Base-by-base conservation (phyloP, 2,329 filamentous ascomycete species). In the Graphilbum fragrans region DNA sequence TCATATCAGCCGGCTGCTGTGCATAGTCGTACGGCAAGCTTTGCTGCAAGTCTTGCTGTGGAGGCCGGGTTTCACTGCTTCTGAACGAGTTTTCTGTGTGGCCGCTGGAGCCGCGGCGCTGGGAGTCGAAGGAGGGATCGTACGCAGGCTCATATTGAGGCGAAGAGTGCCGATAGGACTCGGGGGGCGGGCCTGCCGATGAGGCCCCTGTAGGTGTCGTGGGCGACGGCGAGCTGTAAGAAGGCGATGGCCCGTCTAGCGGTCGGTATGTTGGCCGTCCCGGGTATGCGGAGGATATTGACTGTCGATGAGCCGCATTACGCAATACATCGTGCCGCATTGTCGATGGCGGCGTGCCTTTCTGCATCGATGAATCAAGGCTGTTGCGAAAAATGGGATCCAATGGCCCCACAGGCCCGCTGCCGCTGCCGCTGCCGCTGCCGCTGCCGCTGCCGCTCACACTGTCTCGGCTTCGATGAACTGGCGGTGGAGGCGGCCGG, bases 321-420 rank as follows among this genome's bases (percentile, higher is more conserved):
- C 68, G 65, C 46, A 77, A 53, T 11, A 77, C 72, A 42, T 77
- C 73, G 35, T 75, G 71, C 42, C 72, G 65, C 70, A 78, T 77
- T 2, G 62, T 62, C 2, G 60, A 61, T 2, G 60, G 55, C 17
- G 59, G 55, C 18, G 60, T 59, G 3, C 59, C 57, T 50, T 69
- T 71, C 32, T 59, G 59, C 17, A 61, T 54, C 3, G 62, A 56
- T 4, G 53, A 46, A 23, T 73, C 69, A 41, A 59, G 64, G 36
- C 57, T 58, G 38, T 52, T 41, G 38, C 66, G 64, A 21, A 62
- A 58, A 4, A 60, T 50, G 34, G 60, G 47, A 20, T 72, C 70
- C 29, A n/a, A 31, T 31, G 29, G 29, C 29, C 5, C 29, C 12
- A 31, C 25, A 29, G 25, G 25, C 25, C 14, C 25, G 25, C 8